Evolutionary conservation across 2,329 filamentous ascomycete genomes (phyloP).

Genomic region (Hypoxylon sp.): DNA sequence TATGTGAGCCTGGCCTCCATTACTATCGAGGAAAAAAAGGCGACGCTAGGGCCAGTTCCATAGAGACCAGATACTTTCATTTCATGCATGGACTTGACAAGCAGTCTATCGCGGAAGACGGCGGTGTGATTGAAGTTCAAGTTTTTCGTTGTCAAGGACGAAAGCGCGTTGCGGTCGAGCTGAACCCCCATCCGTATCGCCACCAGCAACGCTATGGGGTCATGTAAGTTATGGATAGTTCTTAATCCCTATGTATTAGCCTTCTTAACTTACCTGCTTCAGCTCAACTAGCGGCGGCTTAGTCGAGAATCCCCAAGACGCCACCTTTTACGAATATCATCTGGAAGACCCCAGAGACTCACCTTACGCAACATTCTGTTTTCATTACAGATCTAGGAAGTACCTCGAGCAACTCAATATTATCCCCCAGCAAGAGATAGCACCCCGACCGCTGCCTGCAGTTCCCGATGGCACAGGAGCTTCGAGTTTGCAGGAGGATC

Average conservation of each 20-base stretch:
- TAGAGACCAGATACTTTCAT: slow-evolving; percentile 63
- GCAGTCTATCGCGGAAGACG: slow-evolving; percentile 61
- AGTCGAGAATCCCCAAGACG: slow-evolving; percentile 62
- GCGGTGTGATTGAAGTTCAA: slow-evolving; percentile 66
- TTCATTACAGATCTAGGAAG: slow-evolving; percentile 67
- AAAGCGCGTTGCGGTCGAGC: slow-evolving; percentile 55
- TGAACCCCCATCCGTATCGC: slow-evolving; percentile 61
- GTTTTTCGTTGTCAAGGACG: slow-evolving; percentile 65
- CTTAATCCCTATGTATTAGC: slow-evolving; percentile 17
- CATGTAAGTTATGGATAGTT: slow-evolving; percentile 55
- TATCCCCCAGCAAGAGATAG: slow-evolving; percentile 51
- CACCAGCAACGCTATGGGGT: slow-evolving; percentile 65
- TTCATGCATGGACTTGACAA: slow-evolving; percentile 57
- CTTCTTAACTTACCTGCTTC: slow-evolving; percentile 21
- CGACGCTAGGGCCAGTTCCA: slow-evolving; percentile 52
- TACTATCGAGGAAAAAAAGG: slow-evolving; percentile 56
- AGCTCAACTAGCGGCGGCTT: slow-evolving; percentile 67
- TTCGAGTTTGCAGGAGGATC: not conserved
- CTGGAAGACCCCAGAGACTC: slow-evolving; percentile 63
- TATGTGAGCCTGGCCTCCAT: slow-evolving; percentile 61
- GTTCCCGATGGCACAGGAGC: slow-evolving; percentile 5
- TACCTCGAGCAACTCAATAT: slow-evolving; percentile 62
- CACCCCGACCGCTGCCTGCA: slow-evolving; percentile 16
- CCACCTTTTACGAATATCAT: slow-evolving; percentile 64
- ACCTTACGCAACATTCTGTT: slow-evolving; percentile 66